phyloP scores from a whole-genome alignment of 106 monocot genomes.

The Posidonia australis region DNA sequence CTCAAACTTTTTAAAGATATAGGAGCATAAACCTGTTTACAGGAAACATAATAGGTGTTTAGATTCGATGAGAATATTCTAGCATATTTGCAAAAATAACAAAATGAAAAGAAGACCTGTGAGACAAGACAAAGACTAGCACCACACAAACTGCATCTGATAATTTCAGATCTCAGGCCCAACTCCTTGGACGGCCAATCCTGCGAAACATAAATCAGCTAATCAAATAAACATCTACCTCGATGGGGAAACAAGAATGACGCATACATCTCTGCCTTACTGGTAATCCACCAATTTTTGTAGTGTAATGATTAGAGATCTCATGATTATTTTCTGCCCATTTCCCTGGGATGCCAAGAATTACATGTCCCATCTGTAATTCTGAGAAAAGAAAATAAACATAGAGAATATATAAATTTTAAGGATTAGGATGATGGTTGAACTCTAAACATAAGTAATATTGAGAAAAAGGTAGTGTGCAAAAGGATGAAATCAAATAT shows the following conservation, averaged over 20 bases:
- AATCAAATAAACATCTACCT: not conserved
- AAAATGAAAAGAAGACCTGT: constrained; percentile 38
- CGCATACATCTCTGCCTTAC: constrained; percentile 10
- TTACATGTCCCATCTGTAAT: constrained; percentile 30
- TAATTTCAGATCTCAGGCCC: constrained; percentile 10
- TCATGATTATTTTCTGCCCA: constrained; percentile 76
- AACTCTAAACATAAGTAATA: too few relatives aligned
- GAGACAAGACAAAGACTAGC: constrained; percentile 47
- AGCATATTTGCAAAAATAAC: not conserved
- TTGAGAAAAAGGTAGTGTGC: too few relatives aligned
- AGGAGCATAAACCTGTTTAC: constrained; percentile 58
- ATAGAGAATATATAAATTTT: not conserved
- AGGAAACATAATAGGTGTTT: too few relatives aligned
- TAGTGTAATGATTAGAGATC: constrained; percentile 64
- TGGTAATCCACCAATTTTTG: constrained; percentile 85
- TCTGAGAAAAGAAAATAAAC: not conserved
- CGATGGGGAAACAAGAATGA: not conserved
- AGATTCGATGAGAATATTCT: not conserved
- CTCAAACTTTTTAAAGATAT: constrained; percentile 18
- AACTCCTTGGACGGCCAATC: constrained; percentile 11
- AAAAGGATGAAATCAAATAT: too few relatives aligned
- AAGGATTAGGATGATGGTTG: too few relatives aligned
- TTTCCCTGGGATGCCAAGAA: constrained; percentile 69
- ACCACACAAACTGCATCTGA: constrained; percentile 51
- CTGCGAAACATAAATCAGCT: not conserved